Percentiles rank a stretch among this genome's conserved stretches.
phyloP scores from a whole-genome alignment of 129 eudicot species.

The Calendula officinalis region DNA sequence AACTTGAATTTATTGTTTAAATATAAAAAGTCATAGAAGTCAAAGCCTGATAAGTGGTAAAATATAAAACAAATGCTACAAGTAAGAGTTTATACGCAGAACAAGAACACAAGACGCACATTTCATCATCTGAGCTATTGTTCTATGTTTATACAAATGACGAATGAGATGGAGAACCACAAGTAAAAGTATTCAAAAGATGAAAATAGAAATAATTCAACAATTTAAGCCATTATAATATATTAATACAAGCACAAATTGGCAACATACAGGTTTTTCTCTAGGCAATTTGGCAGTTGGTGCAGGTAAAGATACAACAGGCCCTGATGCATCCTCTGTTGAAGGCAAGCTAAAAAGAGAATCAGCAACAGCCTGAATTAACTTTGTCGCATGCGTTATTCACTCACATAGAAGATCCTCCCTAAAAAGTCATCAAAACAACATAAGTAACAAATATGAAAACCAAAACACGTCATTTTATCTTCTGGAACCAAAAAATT shows the following conservation, averaged over 20 bases:
- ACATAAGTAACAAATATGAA: too few relatives aligned
- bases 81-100: too few relatives aligned
- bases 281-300: slow-evolving; percentile 83
- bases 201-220: too few relatives aligned
- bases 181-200: too few relatives aligned
- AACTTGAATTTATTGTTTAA: too few relatives aligned
- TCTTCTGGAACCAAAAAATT: neutral
- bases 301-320: slow-evolving; percentile 68
- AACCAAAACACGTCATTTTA: neutral
- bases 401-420: slow-evolving; percentile 69
- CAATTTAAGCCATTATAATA: too few relatives aligned
- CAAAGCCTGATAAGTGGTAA: too few relatives aligned
- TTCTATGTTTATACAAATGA: too few relatives aligned
- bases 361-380: slow-evolving; percentile 87
- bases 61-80: too few relatives aligned
- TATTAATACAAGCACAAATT: neutral
- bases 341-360: slow-evolving; percentile 76
- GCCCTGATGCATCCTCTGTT: slow-evolving; percentile 71
- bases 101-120: too few relatives aligned
- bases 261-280: slow-evolving; percentile 70
- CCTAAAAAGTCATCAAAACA: slow-evolving; percentile 25
- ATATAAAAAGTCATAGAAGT: neutral
- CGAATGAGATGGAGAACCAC: too few relatives aligned
- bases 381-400: slow-evolving; percentile 57
- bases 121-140: too few relatives aligned